phyloP scores from a whole-genome alignment of 352 stramenopile genomes.

The Stephanocyclus meneghinianus region DNA sequence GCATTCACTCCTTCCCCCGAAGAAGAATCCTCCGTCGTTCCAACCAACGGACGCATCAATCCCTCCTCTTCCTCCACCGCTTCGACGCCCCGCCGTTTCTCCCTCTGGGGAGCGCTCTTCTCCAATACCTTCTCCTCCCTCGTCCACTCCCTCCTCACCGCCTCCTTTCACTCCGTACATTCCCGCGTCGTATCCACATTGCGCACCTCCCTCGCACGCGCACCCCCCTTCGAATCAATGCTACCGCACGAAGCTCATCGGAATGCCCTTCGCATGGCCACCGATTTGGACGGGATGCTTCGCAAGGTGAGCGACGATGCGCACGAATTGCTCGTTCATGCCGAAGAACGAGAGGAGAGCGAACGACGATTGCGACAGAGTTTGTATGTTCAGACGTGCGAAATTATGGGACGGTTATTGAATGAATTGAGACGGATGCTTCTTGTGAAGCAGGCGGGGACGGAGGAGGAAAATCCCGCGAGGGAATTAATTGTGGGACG shows the following conservation, averaged over 20 bases:
- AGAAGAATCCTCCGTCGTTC: background rate
- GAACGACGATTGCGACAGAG: constrained; percentile 72
- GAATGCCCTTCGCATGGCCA: constrained; percentile 77
- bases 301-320: constrained; percentile 78
- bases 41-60: background rate
- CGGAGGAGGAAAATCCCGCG: constrained; percentile 48
- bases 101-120: constrained; percentile 78
- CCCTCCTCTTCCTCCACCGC: background rate
- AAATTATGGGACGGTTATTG: constrained; percentile 81
- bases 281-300: constrained; percentile 69
- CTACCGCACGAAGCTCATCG: constrained; percentile 79
- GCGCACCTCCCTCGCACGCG: constrained; percentile 65
- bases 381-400: constrained; percentile 82
- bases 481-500: constrained; percentile 76
- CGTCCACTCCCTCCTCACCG: constrained; percentile 77
- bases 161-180: constrained; percentile 80
- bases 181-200: constrained; percentile 68
- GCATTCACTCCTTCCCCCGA: background rate
- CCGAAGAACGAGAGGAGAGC: constrained; percentile 79
- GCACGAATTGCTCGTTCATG: constrained; percentile 80
- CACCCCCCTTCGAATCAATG: constrained; percentile 62
- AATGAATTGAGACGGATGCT: constrained; percentile 79
- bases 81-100: constrained; percentile 50
- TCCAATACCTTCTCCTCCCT: constrained; percentile 79
- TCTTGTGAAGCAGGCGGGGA: constrained; percentile 7